phyloP scores from a whole-genome alignment of 306 rosid species.

The Acacia confusa region DNA sequence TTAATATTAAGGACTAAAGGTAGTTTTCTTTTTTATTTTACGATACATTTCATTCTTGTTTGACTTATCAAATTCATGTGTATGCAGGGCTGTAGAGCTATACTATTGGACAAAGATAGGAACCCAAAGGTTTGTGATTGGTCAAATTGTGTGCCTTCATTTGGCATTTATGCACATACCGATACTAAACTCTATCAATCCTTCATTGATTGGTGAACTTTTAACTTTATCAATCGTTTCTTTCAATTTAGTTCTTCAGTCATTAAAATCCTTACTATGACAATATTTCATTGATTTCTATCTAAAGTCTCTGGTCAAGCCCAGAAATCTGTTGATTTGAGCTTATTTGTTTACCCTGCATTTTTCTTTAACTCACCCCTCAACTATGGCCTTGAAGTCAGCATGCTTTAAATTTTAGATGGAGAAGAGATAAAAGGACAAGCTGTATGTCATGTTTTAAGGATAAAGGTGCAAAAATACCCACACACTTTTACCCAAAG shows the following conservation, averaged over 20 bases:
- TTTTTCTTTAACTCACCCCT: not conserved
- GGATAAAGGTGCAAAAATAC: too few relatives aligned
- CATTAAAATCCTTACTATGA: not conserved
- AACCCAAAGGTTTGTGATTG: slow-evolving; percentile 73
- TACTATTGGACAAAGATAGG: slow-evolving; percentile 80
- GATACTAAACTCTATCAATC: not conserved
- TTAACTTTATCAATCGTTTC: not conserved
- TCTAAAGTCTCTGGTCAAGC: not conserved
- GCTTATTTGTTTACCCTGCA: not conserved
- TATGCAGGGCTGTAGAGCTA: slow-evolving; percentile 94
- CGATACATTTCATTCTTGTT: slow-evolving; percentile 23
- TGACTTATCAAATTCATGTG: slow-evolving; percentile 22
- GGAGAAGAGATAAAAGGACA: not conserved
- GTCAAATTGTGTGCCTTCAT: not conserved
- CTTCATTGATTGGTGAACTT: not conserved
- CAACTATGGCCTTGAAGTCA: not conserved
- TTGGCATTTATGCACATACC: not conserved
- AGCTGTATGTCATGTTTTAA: not conserved
- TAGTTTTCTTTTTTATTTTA: not conserved
- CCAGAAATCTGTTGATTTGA: not conserved
- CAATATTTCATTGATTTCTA: not conserved
- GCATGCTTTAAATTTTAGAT: not conserved
- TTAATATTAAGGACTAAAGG: too few relatives aligned
- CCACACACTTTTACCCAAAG: too few relatives aligned
- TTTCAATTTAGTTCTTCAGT: not conserved